phyloP scores from a whole-genome alignment of 768 basidiomycete genomes.

The Scleroderma citrinum region DNA sequence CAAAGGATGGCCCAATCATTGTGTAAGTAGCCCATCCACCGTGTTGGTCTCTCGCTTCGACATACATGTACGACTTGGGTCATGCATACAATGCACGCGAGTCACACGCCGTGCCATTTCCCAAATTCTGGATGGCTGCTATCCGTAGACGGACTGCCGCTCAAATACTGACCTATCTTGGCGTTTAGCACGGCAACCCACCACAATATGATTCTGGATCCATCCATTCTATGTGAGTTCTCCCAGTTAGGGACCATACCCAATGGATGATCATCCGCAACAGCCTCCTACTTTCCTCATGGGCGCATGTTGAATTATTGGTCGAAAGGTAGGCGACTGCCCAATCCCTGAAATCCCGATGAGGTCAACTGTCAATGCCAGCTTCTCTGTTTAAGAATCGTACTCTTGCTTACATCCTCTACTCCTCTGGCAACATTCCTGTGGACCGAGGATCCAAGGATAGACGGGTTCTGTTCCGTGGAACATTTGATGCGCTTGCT shows the following conservation, averaged over 20 bases:
- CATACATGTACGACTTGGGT: too few species aligned
- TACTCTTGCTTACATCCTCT: constrained; percentile 62
- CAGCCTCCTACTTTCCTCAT: constrained; percentile 81
- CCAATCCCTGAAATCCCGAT: too few species aligned
- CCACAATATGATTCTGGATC: constrained; percentile 95
- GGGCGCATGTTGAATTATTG: constrained; percentile 81
- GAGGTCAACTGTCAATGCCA: constrained; percentile 28
- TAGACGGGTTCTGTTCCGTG: constrained; percentile 79
- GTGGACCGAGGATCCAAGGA: constrained; percentile 95
- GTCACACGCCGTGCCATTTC: too few species aligned
- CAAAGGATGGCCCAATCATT: constrained; percentile 83
- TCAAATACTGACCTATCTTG: too few species aligned
- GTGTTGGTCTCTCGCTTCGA: too few species aligned
- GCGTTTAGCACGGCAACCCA: constrained; percentile 73
- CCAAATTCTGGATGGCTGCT: too few species aligned
- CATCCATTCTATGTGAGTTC: constrained; percentile 68
- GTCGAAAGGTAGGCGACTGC: constrained; percentile 77
- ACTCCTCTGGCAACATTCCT: constrained; percentile 93
- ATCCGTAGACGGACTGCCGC: too few species aligned
- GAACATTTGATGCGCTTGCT: constrained; percentile 82
- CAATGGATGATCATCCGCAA: constrained; percentile 14
- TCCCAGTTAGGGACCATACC: constrained; percentile 9
- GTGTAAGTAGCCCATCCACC: too few species aligned
- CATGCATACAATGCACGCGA: too few species aligned
- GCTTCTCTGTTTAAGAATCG: constrained; percentile 82